These are phyloP conservation scores for Eleusine indica DNA, from an alignment of 176 grass and related monocot genomes.

Conservation along the genomic window DNA sequence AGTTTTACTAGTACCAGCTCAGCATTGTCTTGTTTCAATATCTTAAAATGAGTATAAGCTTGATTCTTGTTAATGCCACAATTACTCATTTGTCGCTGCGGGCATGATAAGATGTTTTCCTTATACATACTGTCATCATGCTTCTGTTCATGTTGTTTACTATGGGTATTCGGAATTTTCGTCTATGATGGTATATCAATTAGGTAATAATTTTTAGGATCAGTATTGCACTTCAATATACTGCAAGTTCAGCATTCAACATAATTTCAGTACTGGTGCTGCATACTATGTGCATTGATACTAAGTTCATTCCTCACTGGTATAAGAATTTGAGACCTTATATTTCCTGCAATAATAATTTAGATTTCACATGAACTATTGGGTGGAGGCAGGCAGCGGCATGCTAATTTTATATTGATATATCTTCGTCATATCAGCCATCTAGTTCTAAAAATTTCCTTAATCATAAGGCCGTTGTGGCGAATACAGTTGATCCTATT, in stretches of 20 bases:
- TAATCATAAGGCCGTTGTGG: not conserved
- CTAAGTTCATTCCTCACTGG: slow-evolving; percentile 4
- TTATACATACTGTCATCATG: not conserved
- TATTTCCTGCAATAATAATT: too few relatives aligned
- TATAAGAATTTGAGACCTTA: not conserved
- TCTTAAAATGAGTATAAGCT: not conserved
- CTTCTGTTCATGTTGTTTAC: slow-evolving; percentile 20
- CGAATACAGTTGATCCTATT: slow-evolving; percentile 26
- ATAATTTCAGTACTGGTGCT: slow-evolving; percentile 25
- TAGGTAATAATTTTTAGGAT: slow-evolving; percentile 15
- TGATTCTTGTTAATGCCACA: slow-evolving; percentile 4
- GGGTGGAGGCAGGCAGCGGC: not conserved
- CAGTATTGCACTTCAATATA: not conserved
- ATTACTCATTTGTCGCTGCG: not conserved
- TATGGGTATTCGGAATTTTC: slow-evolving; percentile 6
- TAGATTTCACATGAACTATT: not conserved
- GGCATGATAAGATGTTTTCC: not conserved
- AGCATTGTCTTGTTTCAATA: slow-evolving; percentile 17
- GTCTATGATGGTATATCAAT: slow-evolving; percentile 2
- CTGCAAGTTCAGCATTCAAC: not conserved
- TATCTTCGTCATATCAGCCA: not conserved
- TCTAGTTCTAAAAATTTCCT: not conserved
- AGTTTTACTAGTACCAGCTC: slow-evolving; percentile 9
- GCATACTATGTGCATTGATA: not conserved
- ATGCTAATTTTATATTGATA: slow-evolving; percentile 6